Evolutionary conservation across 352 stramenopile species (phyloP), one percentile per base, ranked within the genome.

Genomic region (Pythium monospermum): DNA sequence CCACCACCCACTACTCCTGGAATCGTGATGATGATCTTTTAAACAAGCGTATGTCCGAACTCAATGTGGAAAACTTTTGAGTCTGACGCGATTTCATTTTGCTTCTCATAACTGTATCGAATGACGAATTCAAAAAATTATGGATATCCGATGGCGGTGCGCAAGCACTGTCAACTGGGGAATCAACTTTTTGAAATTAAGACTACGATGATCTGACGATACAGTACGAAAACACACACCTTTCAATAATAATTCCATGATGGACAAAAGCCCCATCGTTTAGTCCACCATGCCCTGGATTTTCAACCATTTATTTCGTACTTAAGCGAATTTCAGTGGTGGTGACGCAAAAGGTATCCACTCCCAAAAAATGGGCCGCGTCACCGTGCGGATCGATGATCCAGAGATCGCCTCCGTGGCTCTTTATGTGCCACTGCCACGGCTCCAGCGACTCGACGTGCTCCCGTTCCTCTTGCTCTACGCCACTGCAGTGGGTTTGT

Each of bases 151-250:
- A n/a, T 58, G 69, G 43, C 15, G 42, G 51, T 27, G 13, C 40
- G 35, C 42, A 40, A 25, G 15, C 21, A 25, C 26, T 26, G 26
- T 35, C 15, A 53, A 42, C 51, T 90, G 76, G 73, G 73, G 79
- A 90, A 77, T 66, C 58, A 73, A 68, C 64, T 63, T 64, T 75
- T 62, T n/a, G n/a, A 57, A 57, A 49, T 33, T 59, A 87, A 88
- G 80, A 91, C 80, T 91, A 91, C 80, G 80, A 91, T 91, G 80
- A 91, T 87, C 80, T 79, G 80, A 89, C 71, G 71, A 78, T 68
- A 68, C 46, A 58, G 58, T 50, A 11, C 44, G 43, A 41, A 39
- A 18, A 8, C 40, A 47, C 35, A 26, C 25, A 18, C n/a, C n/a
- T n/a, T n/a, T n/a, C 27, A 28, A 28, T 21, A 27, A 40, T 12